Percentiles rank a stretch among this genome's conserved stretches.
Conservation (phyloP, 345 rosid species). For the Aquilaria malaccensis region DNA sequence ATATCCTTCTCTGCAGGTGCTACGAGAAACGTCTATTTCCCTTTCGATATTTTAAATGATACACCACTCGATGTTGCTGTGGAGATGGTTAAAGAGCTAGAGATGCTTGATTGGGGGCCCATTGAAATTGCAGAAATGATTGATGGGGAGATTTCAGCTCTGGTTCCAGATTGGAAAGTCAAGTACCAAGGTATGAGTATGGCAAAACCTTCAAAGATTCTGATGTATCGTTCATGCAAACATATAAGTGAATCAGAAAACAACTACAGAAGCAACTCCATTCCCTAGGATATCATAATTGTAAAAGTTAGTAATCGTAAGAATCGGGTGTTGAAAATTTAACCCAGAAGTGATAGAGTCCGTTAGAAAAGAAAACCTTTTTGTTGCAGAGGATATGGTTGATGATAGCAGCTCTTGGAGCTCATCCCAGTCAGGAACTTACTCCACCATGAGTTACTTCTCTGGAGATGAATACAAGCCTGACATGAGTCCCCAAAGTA, state of each 20-base stretch:
- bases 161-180: constrained; percentile 43
- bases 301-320: too few relatives aligned
- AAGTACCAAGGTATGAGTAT: constrained; percentile 44
- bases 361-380: constrained; percentile 8
- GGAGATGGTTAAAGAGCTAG: constrained; percentile 82
- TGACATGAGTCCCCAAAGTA: constrained; percentile 18
- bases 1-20: constrained; percentile 32
- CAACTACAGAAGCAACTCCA: too few relatives aligned
- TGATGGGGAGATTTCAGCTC: constrained; percentile 49
- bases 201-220: not conserved
- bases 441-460: constrained; percentile 45
- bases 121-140: constrained; percentile 66
- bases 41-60: constrained; percentile 55
- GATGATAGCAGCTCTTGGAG: constrained; percentile 64
- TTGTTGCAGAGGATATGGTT: constrained; percentile 51
- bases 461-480: constrained; percentile 36
- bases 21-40: constrained; percentile 45
- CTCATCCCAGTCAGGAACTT: constrained; percentile 57
- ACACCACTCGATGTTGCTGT: constrained; percentile 63
- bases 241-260: too few relatives aligned
- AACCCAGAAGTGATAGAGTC: too few relatives aligned
- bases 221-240: not conserved
- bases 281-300: too few relatives aligned
- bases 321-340: too few relatives aligned
- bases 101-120: constrained; percentile 66